Base-by-base conservation (phyloP, 108 stramenopile species). In the Cafeteria roenbergensis region DNA sequence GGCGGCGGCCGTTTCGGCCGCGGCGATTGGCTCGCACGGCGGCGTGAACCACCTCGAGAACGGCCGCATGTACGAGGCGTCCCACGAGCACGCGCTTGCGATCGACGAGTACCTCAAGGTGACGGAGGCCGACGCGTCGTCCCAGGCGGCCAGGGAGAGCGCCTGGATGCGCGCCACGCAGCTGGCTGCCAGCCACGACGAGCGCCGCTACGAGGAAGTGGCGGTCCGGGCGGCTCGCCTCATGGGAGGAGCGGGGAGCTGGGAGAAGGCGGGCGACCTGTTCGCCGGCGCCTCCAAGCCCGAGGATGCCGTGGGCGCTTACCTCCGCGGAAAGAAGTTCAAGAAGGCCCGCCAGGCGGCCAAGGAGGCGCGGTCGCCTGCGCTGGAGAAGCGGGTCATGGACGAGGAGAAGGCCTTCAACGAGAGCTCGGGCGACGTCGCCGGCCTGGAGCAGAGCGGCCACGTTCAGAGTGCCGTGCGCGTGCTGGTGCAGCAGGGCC, bases 291-390 rank as follows among this genome's bases (percentile, higher is more conserved):
- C 57, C 25, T 58, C 66, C 36, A 63, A 73, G 51, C 69, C 66
- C 29, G 73, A 78, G 63, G 81, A 80, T 61, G 82, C 82, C 20
- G 67, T 82, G 12, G 48, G 50, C 17, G 34, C 71, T 29, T 72
- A 68, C 31, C 62, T 83, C 28, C 38, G 54, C 27, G 77, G 68
- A 0, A 71, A 72, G 33, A 58, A 55, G 33, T 83, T 69, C 70
- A 77, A 81, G 20, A 80, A 82, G 62, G 82, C 81, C 21, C 51
- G n/a, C n/a, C n/a, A n/a, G n/a, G n/a, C n/a, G n/a, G n/a, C n/a
- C n/a, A n/a, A n/a, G n/a, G n/a, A n/a, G n/a, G n/a, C n/a, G n/a
- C n/a, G n/a, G n/a, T n/a, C n/a, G n/a, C n/a, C n/a, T n/a, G n/a
- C n/a, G n/a, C n/a, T n/a, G n/a, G n/a, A n/a, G n/a, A n/a, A n/a